Base-by-base conservation (phyloP, 345 rosid genomes). In the Populus pruinosa region DNA sequence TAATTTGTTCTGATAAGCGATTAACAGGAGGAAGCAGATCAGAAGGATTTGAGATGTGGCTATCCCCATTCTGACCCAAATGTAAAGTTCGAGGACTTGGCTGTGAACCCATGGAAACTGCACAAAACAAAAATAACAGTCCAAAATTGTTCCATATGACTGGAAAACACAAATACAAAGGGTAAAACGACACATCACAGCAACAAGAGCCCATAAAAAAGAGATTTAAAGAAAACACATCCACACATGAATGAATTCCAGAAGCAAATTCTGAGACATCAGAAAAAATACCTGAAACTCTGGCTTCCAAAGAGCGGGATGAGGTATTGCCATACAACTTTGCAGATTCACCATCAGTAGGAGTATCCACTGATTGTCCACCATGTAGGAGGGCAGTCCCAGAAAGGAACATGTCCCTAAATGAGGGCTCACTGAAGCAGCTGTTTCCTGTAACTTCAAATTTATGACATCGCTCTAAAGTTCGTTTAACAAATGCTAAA, bases 361-460 rank as follows among this genome's bases (percentile, higher is more conserved):
- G 82, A 67, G 87, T 64, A 80, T 84, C 86, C 29, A 75, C 73
- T 69, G 83, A 79, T 73, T 65, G 88, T 75, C 84, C 82, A 77
- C 76, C 81, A 77, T 70, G 78, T 39, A 56, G 79, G 62, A 67
- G 82, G 72, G 89, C 85, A 77, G 82, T 73, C 70, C 88, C 86
- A 7, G 88, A 78, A 73, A 85, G 81, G 80, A 91, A 90, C 84
- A 89, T 85, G 79, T 91, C 86, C 80, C 76, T 92, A 73, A 89
- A 90, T 62, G 84, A 71, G 27, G 94, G 94, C 77, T 92, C 99
- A 81, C 86, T 84, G 78, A 96, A 96, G 87, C 97, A 92, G 84
- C 98, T 89, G 79, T 84, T 89, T 72, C 98, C 98, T 5, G 91
- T 85, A 70, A 88, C 90, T 87, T 96, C 97, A 83, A 83, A 96